These are phyloP conservation scores for Colletotrichum tofieldiae DNA, from an alignment of 2,329 filamentous ascomycete species.

Conservation along the genomic window DNA sequence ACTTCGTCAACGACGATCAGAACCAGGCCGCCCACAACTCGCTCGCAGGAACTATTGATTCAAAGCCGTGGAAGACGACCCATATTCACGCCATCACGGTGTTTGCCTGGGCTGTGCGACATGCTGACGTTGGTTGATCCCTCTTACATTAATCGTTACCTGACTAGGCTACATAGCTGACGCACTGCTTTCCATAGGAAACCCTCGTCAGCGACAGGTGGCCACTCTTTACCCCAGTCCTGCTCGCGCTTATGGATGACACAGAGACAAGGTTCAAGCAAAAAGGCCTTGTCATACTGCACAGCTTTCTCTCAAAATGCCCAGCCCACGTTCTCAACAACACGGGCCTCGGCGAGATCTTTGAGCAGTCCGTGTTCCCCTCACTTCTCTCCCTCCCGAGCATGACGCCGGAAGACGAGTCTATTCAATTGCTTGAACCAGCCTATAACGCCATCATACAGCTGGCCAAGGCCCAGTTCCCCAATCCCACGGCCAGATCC, in stretches of 20 bases:
- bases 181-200: conserved; percentile 50
- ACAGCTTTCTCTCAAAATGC: conserved; percentile 69
- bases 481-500: conserved; percentile 45
- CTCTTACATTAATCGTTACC: not conserved
- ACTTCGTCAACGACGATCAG: conserved; percentile 56
- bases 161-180: conserved; percentile 30
- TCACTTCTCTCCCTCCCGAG: conserved; percentile 83
- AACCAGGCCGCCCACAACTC: not conserved
- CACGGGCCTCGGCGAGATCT: conserved; percentile 78
- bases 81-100: conserved; percentile 50
- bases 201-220: conserved; percentile 70
- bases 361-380: conserved; percentile 79
- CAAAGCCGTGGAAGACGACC: conserved; percentile 73
- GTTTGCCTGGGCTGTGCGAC: conserved; percentile 73
- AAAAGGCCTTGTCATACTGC: conserved; percentile 70
- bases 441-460: conserved; percentile 78
- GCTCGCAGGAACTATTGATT: conserved; percentile 43
- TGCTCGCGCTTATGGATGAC: conserved; percentile 80
- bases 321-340: conserved; percentile 67
- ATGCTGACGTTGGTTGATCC: conserved; percentile 62
- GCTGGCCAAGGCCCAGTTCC: conserved; percentile 63
- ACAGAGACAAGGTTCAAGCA: conserved; percentile 66
- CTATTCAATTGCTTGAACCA: conserved; percentile 72
- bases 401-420: conserved; percentile 82
- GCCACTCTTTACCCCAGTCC: conserved; percentile 78